A percentile compares a stretch with the other conserved stretches of the same genome.
Evolutionary conservation across 2,329 filamentous ascomycete genomes (phyloP).

Genomic region (Paecilomyces sp.): DNA sequence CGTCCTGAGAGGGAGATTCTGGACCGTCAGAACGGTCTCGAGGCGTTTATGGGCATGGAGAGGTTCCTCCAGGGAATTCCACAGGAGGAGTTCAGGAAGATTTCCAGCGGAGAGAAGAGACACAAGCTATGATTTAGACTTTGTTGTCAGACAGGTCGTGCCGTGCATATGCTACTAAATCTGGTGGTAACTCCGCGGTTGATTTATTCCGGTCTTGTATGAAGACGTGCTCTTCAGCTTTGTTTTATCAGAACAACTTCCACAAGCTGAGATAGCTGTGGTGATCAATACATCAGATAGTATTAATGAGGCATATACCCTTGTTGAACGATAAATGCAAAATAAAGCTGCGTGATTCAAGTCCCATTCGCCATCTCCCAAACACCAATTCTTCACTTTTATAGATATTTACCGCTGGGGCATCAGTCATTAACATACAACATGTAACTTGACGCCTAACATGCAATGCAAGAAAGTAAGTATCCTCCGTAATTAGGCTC

Average conservation of each 20-base stretch:
- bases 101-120: constrained; percentile 82
- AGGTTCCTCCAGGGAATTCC: constrained; percentile 74
- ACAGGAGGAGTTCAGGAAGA: constrained; percentile 79
- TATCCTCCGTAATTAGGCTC: not conserved
- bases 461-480: not conserved
- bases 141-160: not conserved
- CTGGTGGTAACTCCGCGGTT: not conserved
- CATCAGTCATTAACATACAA: not conserved
- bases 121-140: constrained; percentile 66
- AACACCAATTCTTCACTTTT: not conserved
- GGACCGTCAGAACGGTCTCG: constrained; percentile 70
- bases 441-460: not conserved
- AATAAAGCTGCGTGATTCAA: not conserved
- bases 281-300: no score
- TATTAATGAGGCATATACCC: no score
- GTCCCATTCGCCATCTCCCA: not conserved
- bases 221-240: not conserved
- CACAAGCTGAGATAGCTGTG: no score
- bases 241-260: no score
- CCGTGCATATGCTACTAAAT: not conserved
- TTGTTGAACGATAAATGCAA: no score
- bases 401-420: not conserved
- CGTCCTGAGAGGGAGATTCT: constrained; percentile 64
- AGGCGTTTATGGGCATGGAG: constrained; percentile 80
- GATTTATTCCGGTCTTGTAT: not conserved